Evolutionary conservation across 2,329 filamentous ascomycete genomes (phyloP), one percentile per base, ranked within the genome.

Genomic region (Nannizziopsis arthrosporioides): DNA sequence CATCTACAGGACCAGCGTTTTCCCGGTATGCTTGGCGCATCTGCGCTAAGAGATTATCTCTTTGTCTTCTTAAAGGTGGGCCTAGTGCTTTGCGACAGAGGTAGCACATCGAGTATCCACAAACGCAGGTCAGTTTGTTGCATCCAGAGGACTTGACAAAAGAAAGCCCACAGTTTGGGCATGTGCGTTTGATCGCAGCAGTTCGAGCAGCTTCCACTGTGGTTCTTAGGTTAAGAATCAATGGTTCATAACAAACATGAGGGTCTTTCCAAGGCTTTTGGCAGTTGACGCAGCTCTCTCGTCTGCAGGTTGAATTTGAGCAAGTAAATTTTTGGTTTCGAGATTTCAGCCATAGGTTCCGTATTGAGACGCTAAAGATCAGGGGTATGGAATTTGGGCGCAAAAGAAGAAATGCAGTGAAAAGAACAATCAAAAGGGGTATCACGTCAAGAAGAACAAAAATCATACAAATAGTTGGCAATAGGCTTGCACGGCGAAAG

Each of bases 91-190:
- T 82, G 36, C 92, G 85, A 65, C 92, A 98, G 41, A 96, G 80
- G 61, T 98, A 98, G 64, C 92, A 98, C 90, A 96, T 96, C 57
- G 85, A 84, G 68, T 96, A 96, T 7, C 92, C 92, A 66, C 92
- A 98, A 12, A 88, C 81, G 62, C 92, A 96, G 5, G 87, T 90
- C 36, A 98, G 75, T 69, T 96, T 96, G 72, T 98, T 98, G 75
- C 92, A 98, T 59, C 92, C 92, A 19, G 82, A 81, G 5, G 81
- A 83, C 65, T 96, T 96, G 67, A 98, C 85, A 63, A 96, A 96
- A 12, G 82, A 85, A 8, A 89, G 85, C 56, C 85, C 83, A 71
- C 92, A 98, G 42, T 83, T 79, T 7, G 92, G 92, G 63, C 92
- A 98, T 8, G 92, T 90, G 44, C 92, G 84, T 69, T 96, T 98